Percentiles rank a stretch among this genome's conserved stretches.
Conservation (phyloP, 2,329 filamentous ascomycete species). For the Delphinella strobiligena region DNA sequence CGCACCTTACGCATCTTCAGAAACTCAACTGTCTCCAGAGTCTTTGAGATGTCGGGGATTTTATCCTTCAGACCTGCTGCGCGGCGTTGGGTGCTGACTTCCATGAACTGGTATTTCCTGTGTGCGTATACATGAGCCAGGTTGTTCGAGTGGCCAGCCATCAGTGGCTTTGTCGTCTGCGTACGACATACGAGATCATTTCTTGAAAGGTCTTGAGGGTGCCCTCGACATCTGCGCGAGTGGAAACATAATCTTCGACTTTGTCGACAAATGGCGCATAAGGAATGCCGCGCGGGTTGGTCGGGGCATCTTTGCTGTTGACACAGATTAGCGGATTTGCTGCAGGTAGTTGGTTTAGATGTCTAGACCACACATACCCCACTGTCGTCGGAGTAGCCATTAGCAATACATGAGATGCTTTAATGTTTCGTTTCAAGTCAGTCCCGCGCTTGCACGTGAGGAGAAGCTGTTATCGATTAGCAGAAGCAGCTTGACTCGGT, state of each 20-base stretch:
- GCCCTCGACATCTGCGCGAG: constrained; percentile 65
- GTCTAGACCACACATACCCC: background rate
- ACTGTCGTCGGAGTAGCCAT: background rate
- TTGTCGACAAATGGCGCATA: constrained; percentile 77
- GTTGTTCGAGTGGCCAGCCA: too few species aligned
- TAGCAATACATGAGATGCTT: too few species aligned
- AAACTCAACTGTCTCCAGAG: constrained; percentile 80
- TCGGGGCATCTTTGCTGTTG: constrained; percentile 35
- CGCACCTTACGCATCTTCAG: constrained; percentile 62
- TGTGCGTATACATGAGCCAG: constrained; percentile 11
- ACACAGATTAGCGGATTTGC: too few species aligned
- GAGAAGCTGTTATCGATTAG: too few species aligned
- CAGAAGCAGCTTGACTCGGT: too few species aligned
- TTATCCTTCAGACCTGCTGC: constrained; percentile 78
- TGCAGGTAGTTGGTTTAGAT: too few species aligned
- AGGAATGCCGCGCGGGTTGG: constrained; percentile 74
- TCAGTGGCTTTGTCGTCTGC: background rate
- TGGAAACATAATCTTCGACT: constrained; percentile 76
- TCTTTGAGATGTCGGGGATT: constrained; percentile 95
- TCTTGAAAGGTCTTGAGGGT: constrained; percentile 78
- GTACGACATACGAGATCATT: constrained; percentile 68
- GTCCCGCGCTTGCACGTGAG: too few species aligned
- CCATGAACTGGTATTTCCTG: constrained; percentile 99
- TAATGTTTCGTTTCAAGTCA: too few species aligned
- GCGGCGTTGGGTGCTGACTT: constrained; percentile 78